Evolutionary conservation across 2,329 filamentous ascomycete genomes (phyloP).

Genomic region (Verticillium longisporum): DNA sequence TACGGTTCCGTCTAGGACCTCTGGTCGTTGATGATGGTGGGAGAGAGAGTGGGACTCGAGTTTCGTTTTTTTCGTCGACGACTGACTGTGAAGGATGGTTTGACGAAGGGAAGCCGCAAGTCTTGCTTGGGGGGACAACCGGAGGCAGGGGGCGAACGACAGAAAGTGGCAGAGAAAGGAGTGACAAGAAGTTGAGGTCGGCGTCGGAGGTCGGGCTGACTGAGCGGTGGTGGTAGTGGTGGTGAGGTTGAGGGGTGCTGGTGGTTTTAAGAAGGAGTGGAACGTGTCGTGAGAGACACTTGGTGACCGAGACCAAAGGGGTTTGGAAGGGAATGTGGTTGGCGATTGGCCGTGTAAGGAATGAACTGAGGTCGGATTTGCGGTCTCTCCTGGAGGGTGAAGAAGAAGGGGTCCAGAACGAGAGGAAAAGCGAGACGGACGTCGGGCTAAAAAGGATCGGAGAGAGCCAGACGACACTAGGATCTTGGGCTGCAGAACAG

Average conservation of each 20-base stretch:
- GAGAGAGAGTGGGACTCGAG: neutral
- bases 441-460: slow-evolving; percentile 4
- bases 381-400: slow-evolving; percentile 3
- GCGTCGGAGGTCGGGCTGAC: neutral
- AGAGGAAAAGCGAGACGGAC: slow-evolving; percentile 4
- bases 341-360: neutral
- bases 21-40: neutral
- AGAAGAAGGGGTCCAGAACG: slow-evolving; percentile 4
- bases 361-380: slow-evolving; percentile 3
- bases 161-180: slow-evolving; percentile 5
- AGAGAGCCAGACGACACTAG: neutral
- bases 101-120: slow-evolving; percentile 7
- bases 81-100: neutral
- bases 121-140: slow-evolving; percentile 6
- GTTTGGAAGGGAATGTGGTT: slow-evolving; percentile 3
- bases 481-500: neutral
- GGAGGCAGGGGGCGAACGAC: neutral
- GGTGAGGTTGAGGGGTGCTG: slow-evolving; percentile 1
- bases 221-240: slow-evolving; percentile 2
- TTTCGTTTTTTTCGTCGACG: neutral
- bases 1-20: slow-evolving; percentile 4
- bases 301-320: slow-evolving; percentile 7
- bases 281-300: slow-evolving; percentile 10
- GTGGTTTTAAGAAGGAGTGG: slow-evolving; percentile 12
- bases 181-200: slow-evolving; percentile 7